Evolutionary conservation across 257 asterid species (phyloP).

Genomic region (Nicotiana otophora): DNA sequence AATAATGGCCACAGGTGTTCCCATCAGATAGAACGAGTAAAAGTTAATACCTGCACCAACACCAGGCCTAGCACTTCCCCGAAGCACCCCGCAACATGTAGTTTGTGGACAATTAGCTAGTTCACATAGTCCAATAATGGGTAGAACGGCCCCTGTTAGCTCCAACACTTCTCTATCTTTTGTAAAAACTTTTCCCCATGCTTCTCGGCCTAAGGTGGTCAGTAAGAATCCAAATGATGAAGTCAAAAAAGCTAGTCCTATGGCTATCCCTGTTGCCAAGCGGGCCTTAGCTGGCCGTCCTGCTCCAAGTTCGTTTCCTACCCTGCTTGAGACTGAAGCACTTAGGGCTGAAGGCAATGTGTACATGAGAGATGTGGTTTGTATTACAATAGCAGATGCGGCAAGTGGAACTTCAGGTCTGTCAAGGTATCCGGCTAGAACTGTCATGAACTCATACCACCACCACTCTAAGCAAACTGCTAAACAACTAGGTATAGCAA

Average conservation of each 20-base stretch:
- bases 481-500: conserved; percentile 71
- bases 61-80: conserved; percentile 86
- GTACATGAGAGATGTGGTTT: conserved; percentile 93
- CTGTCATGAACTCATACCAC: conserved; percentile 97
- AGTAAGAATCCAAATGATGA: conserved; percentile 62
- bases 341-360: conserved; percentile 89
- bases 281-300: conserved; percentile 71
- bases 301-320: conserved; percentile 91
- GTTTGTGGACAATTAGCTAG: conserved; percentile 94
- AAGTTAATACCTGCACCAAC: conserved; percentile 72
- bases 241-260: conserved; percentile 56
- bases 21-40: conserved; percentile 73
- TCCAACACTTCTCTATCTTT: conserved; percentile 60
- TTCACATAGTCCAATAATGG: conserved; percentile 90
- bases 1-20: conserved; percentile 80
- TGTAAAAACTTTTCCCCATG: conserved; percentile 74
- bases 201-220: conserved; percentile 64
- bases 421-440: conserved; percentile 75
- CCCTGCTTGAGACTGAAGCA: conserved; percentile 78
- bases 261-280: conserved; percentile 58
- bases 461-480: conserved; percentile 95
- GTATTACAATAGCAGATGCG: conserved; percentile 87
- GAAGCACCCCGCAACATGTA: conserved; percentile 81
- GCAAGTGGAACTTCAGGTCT: conserved; percentile 78
- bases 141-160: conserved; percentile 56